Evolutionary conservation across 2,329 filamentous ascomycete species (phyloP).

Genomic region (Microdochium bolleyi): DNA sequence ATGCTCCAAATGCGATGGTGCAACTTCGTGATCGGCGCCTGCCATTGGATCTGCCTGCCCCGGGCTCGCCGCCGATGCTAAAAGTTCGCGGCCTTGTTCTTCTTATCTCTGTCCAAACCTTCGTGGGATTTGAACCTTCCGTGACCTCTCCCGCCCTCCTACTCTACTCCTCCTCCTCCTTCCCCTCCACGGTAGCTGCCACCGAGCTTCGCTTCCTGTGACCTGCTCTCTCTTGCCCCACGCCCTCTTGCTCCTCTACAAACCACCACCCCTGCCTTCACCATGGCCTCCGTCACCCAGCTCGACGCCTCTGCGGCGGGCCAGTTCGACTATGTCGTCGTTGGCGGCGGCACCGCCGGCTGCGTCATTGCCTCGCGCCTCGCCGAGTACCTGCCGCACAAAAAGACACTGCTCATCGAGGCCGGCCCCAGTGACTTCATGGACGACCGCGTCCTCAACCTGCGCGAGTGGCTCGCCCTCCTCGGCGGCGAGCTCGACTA

Average conservation of each 20-base stretch:
- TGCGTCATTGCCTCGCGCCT: slow-evolving; percentile 77
- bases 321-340: slow-evolving; percentile 76
- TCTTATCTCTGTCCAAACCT: neutral
- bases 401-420: slow-evolving; percentile 76
- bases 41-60: too few relatives aligned
- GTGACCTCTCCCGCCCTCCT: neutral
- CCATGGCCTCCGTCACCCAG: slow-evolving; percentile 50
- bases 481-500: slow-evolving; percentile 86
- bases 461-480: slow-evolving; percentile 80
- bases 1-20: too few relatives aligned
- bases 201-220: neutral
- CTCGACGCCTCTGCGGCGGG: slow-evolving; percentile 56
- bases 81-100: too few relatives aligned
- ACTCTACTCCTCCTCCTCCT: neutral
- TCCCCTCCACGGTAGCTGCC: neutral
- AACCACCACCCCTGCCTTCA: neutral
- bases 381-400: slow-evolving; percentile 75
- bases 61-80: too few relatives aligned
- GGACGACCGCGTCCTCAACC: slow-evolving; percentile 77
- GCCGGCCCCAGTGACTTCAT: slow-evolving; percentile 84
- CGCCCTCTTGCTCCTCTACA: neutral
- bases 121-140: neutral
- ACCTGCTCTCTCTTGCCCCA: neutral
- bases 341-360: slow-evolving; percentile 79
- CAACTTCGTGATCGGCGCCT: too few relatives aligned